Evolutionary conservation across 805 yeast species (phyloP).

Genomic region (Metschnikowia reukaufii): DNA sequence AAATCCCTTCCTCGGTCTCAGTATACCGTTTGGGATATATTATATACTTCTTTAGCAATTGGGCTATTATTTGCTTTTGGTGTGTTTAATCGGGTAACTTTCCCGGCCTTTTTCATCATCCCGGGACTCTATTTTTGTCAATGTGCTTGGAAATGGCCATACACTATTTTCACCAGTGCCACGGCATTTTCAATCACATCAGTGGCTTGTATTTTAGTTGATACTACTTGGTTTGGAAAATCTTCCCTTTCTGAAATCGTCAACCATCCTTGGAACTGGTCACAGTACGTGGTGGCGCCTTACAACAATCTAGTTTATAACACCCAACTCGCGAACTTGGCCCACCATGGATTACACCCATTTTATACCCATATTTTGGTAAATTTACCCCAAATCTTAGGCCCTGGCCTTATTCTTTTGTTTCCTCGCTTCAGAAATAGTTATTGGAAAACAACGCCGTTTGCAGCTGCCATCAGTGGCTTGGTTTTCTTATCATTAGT

Average conservation of each 20-base stretch:
- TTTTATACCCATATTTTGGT: slow-evolving; percentile 69
- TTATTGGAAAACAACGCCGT: slow-evolving; percentile 53
- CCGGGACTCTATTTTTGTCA: slow-evolving; percentile 54
- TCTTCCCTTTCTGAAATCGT: slow-evolving; percentile 5
- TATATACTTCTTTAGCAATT: slow-evolving; percentile 40
- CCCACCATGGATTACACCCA: slow-evolving; percentile 82
- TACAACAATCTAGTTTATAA: slow-evolving; percentile 77
- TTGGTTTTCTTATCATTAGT: slow-evolving; percentile 59
- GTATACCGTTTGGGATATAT: slow-evolving; percentile 13
- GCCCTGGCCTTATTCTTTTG: slow-evolving; percentile 62
- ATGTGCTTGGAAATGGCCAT: slow-evolving; percentile 39
- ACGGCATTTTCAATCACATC: slow-evolving; percentile 38
- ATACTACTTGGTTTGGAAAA: slow-evolving; percentile 47
- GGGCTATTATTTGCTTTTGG: slow-evolving; percentile 57
- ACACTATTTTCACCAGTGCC: slow-evolving; percentile 27
- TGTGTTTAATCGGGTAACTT: slow-evolving; percentile 80
- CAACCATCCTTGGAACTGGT: slow-evolving; percentile 14
- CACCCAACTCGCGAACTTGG: slow-evolving; percentile 53
- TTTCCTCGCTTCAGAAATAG: slow-evolving; percentile 34
- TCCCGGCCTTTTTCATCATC: slow-evolving; percentile 66
- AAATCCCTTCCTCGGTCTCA: slow-evolving; percentile 15
- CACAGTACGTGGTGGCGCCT: slow-evolving; percentile 61
- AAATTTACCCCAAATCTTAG: slow-evolving; percentile 78
- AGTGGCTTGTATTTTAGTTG: slow-evolving; percentile 45
- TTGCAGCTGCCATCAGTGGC: slow-evolving; percentile 63